phyloP scores from a whole-genome alignment of 1,284 basidiomycete species.

The Trametes pubescens region DNA sequence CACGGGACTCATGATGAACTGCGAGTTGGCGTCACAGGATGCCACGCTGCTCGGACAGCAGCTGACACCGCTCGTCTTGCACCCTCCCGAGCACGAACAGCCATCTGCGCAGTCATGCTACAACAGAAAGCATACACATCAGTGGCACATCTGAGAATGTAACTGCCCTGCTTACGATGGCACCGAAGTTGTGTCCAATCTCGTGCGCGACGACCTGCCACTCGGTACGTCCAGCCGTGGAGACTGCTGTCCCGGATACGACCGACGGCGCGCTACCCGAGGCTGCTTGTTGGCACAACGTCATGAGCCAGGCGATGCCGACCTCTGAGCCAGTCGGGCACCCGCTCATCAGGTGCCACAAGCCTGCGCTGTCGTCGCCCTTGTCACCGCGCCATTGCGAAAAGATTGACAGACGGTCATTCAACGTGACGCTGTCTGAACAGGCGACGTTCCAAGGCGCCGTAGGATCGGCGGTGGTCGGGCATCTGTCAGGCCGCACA shows the following conservation, averaged over 20 bases:
- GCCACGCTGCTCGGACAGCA: slow-evolving; percentile 78
- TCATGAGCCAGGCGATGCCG: slow-evolving; percentile 91
- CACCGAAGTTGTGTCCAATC: slow-evolving; percentile 91
- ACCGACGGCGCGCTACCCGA: slow-evolving; percentile 55
- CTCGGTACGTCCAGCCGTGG: slow-evolving; percentile 76
- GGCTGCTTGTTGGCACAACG: slow-evolving; percentile 70
- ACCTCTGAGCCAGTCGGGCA: slow-evolving; percentile 88
- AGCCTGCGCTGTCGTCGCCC: slow-evolving; percentile 75
- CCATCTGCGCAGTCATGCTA: slow-evolving; percentile 76
- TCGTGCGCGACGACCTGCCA: slow-evolving; percentile 91
- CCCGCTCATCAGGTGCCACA: slow-evolving; percentile 93
- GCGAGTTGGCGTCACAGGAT: slow-evolving; percentile 70
- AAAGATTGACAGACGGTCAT: slow-evolving; percentile 81
- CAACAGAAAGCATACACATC: background rate
- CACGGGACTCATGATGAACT: slow-evolving; percentile 87
- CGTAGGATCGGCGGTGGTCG: slow-evolving; percentile 53
- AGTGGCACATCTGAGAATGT: background rate
- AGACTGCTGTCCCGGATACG: slow-evolving; percentile 87
- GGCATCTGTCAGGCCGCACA: slow-evolving; percentile 53
- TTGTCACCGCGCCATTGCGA: slow-evolving; percentile 84
- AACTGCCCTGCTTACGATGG: slow-evolving; percentile 66
- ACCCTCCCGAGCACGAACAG: slow-evolving; percentile 55
- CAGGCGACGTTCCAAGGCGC: slow-evolving; percentile 71
- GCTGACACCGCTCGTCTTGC: slow-evolving; percentile 34
- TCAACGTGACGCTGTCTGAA: slow-evolving; percentile 57